phyloP scores from a whole-genome alignment of 768 basidiomycete species.

The Paxillus rubicundulus region DNA sequence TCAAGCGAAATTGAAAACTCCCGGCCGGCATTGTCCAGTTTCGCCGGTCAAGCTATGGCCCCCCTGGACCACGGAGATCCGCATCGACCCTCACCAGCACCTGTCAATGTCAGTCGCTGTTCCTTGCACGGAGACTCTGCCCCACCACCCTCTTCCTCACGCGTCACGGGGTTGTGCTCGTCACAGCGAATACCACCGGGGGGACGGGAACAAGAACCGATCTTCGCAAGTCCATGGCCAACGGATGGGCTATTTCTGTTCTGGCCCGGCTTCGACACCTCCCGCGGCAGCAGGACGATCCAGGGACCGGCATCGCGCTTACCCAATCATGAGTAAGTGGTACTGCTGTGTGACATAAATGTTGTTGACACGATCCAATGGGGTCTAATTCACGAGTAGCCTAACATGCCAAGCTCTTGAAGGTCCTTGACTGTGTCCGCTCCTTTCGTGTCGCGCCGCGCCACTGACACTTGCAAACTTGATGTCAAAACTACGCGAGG shows the following conservation, averaged over 20 bases:
- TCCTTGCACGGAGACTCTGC: neutral
- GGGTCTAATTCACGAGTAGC: conserved; percentile 3
- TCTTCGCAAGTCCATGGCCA: neutral
- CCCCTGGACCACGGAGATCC: neutral
- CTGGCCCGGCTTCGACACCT: conserved; percentile 5
- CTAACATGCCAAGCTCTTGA: neutral
- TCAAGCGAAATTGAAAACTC: conserved; percentile 29
- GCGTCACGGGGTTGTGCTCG: neutral
- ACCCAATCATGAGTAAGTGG: conserved; percentile 16
- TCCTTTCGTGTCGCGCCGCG: neutral
- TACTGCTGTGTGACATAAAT: conserved; percentile 24
- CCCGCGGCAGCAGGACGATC: conserved; percentile 34
- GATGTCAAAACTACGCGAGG: neutral
- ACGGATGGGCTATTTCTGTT: conserved; percentile 7
- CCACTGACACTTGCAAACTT: neutral
- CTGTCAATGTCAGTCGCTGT: neutral
- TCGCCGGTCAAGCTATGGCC: conserved; percentile 5
- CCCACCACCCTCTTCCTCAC: neutral
- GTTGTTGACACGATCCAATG: conserved; percentile 2
- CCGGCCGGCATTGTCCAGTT: conserved; percentile 11
- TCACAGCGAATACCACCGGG: neutral
- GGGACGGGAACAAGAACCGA: neutral
- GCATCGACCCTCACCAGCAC: neutral
- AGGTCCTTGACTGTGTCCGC: too few species aligned
- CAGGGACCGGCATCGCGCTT: conserved; percentile 23